Evolutionary conservation across 441 rosid species (phyloP).

Genomic region (Brassica balearica): DNA sequence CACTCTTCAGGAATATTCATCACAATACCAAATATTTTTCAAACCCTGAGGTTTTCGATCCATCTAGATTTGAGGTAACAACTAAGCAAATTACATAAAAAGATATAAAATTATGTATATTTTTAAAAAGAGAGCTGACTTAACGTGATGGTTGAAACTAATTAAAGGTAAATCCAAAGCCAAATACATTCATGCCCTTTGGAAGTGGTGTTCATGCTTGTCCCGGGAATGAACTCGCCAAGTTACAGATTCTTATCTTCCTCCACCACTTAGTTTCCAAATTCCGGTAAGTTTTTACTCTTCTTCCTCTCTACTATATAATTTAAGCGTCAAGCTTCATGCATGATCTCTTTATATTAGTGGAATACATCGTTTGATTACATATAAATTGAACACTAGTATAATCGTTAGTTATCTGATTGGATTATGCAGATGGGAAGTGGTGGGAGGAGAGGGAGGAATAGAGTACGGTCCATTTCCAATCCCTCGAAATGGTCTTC

Average conservation of each 20-base stretch:
- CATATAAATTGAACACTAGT: not conserved
- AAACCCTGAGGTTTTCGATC: slow-evolving; percentile 74
- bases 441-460: slow-evolving; percentile 65
- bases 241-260: slow-evolving; percentile 77
- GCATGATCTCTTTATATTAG: slow-evolving; percentile 8
- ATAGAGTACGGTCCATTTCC: slow-evolving; percentile 91
- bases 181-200: slow-evolving; percentile 90
- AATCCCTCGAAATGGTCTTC: slow-evolving; percentile 78
- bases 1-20: slow-evolving; percentile 91
- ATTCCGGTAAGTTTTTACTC: slow-evolving; percentile 56
- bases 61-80: slow-evolving; percentile 88
- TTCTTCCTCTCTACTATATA: not conserved
- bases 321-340: not conserved
- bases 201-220: slow-evolving; percentile 92
- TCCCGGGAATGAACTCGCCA: slow-evolving; percentile 95
- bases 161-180: slow-evolving; percentile 69
- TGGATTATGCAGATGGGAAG: slow-evolving; percentile 72
- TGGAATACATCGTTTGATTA: slow-evolving; percentile 1
- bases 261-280: slow-evolving; percentile 76
- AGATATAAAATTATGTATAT: not conserved
- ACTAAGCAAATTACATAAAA: not conserved
- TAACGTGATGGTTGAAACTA: slow-evolving; percentile 19
- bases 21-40: slow-evolving; percentile 77
- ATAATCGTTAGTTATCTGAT: not conserved
- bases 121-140: not conserved